These are phyloP conservation scores for Cryptosporidium tyzzeri DNA, from an alignment of 169 alveolate genomes.

Conservation along the genomic window DNA sequence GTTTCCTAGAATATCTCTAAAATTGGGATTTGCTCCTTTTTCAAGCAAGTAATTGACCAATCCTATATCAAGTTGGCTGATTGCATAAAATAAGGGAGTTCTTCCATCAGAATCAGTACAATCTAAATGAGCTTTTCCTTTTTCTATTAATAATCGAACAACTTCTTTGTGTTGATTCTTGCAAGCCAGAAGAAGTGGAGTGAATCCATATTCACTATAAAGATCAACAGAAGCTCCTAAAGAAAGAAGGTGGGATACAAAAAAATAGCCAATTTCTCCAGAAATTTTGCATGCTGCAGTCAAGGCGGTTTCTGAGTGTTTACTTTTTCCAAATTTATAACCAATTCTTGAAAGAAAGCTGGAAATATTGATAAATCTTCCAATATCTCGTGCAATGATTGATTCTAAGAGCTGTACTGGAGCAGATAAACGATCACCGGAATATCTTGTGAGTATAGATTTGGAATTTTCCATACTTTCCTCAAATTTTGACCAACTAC, in stretches of 20 bases:
- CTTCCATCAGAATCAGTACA: conserved; percentile 68
- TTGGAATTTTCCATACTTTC: conserved; percentile 6
- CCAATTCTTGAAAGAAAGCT: conserved; percentile 52
- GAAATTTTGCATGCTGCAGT: conserved; percentile 71
- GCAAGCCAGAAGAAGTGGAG: conserved; percentile 59
- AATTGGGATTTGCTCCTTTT: conserved; percentile 71
- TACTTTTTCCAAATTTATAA: conserved; percentile 55
- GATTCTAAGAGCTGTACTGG: conserved; percentile 66
- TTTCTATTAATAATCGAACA: conserved; percentile 37
- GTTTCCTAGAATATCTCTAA: conserved; percentile 60
- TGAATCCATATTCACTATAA: conserved; percentile 52
- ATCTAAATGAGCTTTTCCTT: conserved; percentile 39
- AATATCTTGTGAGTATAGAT: conserved; percentile 13
- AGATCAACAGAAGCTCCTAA: conserved; percentile 59
- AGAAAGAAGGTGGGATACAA: conserved; percentile 64
- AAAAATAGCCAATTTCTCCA: conserved; percentile 67
- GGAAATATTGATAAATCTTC: conserved; percentile 48
- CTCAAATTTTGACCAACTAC: conserved; percentile 9
- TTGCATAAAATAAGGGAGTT: conserved; percentile 69
- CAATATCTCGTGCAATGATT: conserved; percentile 46
- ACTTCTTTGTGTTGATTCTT: conserved; percentile 62
- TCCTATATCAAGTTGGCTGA: conserved; percentile 46
- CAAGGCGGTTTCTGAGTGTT: conserved; percentile 62
- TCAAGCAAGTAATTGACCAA: conserved; percentile 35
- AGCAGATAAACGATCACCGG: conserved; percentile 62